Evolutionary conservation across 805 yeast species (phyloP), one percentile per base, ranked within the genome.

Genomic region (Lachancea sp.): DNA sequence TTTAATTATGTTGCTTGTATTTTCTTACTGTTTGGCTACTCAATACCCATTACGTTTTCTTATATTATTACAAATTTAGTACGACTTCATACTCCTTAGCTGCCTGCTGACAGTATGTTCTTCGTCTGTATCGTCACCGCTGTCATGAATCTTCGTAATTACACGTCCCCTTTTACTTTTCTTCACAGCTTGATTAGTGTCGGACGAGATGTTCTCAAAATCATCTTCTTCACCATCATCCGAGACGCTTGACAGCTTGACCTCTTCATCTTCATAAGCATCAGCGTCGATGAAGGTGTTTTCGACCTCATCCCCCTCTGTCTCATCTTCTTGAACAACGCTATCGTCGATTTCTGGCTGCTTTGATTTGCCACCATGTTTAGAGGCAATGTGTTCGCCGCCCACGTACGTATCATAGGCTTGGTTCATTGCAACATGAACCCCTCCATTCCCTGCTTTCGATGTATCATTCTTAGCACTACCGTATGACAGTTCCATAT

Each of bases 301-400:
- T n/a, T 41, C 44, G 21, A 34, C 45, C 23, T 43, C 56, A 13
- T 52, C 60, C 9, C 47, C 54, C 23, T 28, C 39, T 5, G 8
- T 9, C n/a, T n/a, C n/a, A n/a, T n/a, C n/a, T n/a, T n/a, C n/a
- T n/a, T n/a, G n/a, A n/a, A n/a, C n/a, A n/a, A n/a, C n/a, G n/a
- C n/a, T n/a, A n/a, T n/a, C n/a, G n/a, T n/a, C n/a, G n/a, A n/a
- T n/a, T n/a, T n/a, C n/a, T n/a, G n/a, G n/a, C n/a, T n/a, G n/a
- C n/a, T n/a, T n/a, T n/a, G n/a, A n/a, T n/a, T n/a, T n/a, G n/a
- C n/a, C n/a, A n/a, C n/a, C n/a, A n/a, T n/a, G n/a, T n/a, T n/a
- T n/a, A n/a, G n/a, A n/a, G n/a, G n/a, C n/a, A n/a, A n/a, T n/a
- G n/a, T n/a, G n/a, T n/a, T n/a, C n/a, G n/a, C n/a, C n/a, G n/a